Evolutionary conservation across 164 flowering plant species (phyloP).

Genomic region (Houttuynia cordata): DNA sequence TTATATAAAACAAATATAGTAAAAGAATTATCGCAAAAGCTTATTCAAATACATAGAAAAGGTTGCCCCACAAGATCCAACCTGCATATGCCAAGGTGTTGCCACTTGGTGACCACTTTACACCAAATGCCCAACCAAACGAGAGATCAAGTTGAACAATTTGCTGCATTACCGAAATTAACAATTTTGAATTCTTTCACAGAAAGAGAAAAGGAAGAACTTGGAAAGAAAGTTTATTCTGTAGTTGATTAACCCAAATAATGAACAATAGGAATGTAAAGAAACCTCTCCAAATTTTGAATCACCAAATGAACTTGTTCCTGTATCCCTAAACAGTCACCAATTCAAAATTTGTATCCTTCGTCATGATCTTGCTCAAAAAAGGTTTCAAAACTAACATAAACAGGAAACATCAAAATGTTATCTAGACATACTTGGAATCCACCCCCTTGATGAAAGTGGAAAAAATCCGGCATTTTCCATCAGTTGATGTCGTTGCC

Average conservation of each 20-base stretch:
- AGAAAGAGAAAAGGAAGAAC: neutral
- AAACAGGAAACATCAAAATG: no score
- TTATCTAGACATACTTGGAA: constrained; percentile 36
- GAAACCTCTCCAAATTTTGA: constrained; percentile 93
- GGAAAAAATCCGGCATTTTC: constrained; percentile 89
- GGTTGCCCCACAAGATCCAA: constrained; percentile 24
- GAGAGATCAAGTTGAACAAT: constrained; percentile 97
- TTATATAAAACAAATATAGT: no score
- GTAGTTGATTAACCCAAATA: neutral
- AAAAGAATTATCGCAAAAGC: neutral
- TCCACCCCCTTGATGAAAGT: constrained; percentile 98
- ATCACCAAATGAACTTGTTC: constrained; percentile 42
- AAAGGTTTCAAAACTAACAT: neutral
- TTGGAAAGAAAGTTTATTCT: no score
- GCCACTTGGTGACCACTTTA: constrained; percentile 98
- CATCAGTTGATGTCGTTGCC: constrained; percentile 98
- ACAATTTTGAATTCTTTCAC: neutral
- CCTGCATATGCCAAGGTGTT: constrained; percentile 95
- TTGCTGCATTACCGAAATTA: constrained; percentile 54
- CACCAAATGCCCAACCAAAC: constrained; percentile 93
- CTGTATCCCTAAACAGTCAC: constrained; percentile 42
- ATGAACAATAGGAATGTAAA: neutral
- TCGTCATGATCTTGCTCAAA: no score
- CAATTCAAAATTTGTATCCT: no score
- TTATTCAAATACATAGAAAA: no score